Evolutionary conservation across 2,329 filamentous ascomycete genomes (phyloP), one percentile per base, ranked within the genome.

Genomic region (Chrysoporthe puriensis): DNA sequence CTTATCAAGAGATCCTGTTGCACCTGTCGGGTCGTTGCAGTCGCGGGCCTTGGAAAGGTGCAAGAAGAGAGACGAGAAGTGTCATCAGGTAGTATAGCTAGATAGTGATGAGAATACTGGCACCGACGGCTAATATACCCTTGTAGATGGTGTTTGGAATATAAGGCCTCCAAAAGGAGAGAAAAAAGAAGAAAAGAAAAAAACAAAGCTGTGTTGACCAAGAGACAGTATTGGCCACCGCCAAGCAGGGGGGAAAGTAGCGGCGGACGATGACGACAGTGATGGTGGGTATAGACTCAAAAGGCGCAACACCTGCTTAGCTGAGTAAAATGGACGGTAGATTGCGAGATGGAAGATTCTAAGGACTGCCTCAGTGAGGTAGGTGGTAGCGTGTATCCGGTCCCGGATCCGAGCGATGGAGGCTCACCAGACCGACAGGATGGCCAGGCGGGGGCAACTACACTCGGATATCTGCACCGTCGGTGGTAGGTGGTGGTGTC

Each of bases 301-400:
- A 43, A 54, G 46, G 58, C 43, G 54, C 59, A 63, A 58, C 61
- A 63, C 63, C 62, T 65, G 54, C 46, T 63, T 58, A 63, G 60
- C 62, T 59, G 65, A 68, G 62, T 50, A 65, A 46, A 52, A 58
- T 58, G 57, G 26, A 59, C 57, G 58, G 52, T 34, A 65, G 54
- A 65, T 34, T 46, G 40, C 18, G 46, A 21, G 46, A 32, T 57
- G 46, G 50, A 64, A 54, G 21, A 7, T 52, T 52, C 65, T 34
- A 65, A 48, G 44, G 34, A 65, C 44, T 68, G 61, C 68, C 68
- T 70, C 42, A 67, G 61, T 66, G 61, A 56, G 65, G 68, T 68
- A 68, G 68, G 66, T 70, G 66, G 68, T 68, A 68, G 62, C 64
- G 66, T 57, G 44, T 57, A 46, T 66, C 48, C 46, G 62, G 59